Base-by-base conservation (phyloP, 306 rosid genomes). In the Dalbergia cultrata region DNA sequence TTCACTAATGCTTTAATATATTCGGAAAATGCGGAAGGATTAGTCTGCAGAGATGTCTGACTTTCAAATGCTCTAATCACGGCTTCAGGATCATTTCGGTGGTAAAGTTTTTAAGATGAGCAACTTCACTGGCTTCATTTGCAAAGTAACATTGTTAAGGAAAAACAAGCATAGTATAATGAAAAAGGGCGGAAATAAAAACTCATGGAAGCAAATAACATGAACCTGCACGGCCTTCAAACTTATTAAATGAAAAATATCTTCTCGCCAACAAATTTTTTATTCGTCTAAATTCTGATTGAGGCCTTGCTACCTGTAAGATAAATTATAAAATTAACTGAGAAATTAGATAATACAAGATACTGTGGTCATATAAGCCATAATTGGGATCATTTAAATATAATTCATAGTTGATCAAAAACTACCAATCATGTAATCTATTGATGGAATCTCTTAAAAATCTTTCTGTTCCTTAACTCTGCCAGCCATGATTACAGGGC, bases 1-100 rank as follows among this genome's bases (percentile, higher is more conserved):
- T 80, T 90, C 65, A 93, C 97, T 35, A 93, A 77, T 60, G 99
- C 93, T 86, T 91, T 92, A 39, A 93, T 86, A 41, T 93, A 93
- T 84, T 93, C 98, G 22, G 96, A 88, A 75, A 93, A 90, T 17
- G 98, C 98, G 0, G 92, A 62, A 61, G 92, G 58, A 77, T 89
- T 93, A 56, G 84, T 69, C 22, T 92, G 94, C 77, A 95, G 85
- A 45, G 97, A 87, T 65, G 97, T 93, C 45, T 92, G 91, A 60
- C 90, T 93, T 88, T 95, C 98, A 88, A 93, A 95, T 65, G 87
- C 31, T 79, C 89, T 89, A 80, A 95, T 93, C 83, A 95, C 98
- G 19, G 93, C 90, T 85, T 95, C 99, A n/a, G 88, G 92, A 82
- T 91, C 97, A 61, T 87, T 90, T 45, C 90, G 87, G 75, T 69